Percentiles rank a stretch among this genome's conserved stretches.
Evolutionary conservation across 1,139 yeast genomes (phyloP).

Genomic region (Geotrichum siamense): DNA sequence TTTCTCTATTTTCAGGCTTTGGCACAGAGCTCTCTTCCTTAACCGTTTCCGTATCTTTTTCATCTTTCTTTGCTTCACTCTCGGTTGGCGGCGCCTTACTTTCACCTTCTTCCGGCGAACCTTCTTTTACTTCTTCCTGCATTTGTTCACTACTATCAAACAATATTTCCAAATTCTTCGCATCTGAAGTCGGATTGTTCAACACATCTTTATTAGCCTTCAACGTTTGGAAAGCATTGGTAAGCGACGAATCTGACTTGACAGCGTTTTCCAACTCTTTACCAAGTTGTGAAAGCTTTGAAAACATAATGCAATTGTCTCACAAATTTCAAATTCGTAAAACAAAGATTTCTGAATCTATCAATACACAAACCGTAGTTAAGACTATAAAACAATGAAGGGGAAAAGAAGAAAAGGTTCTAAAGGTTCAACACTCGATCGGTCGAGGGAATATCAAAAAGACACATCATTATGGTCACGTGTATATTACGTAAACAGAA

Average conservation of each 20-base stretch:
- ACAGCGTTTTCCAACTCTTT: constrained; percentile 44
- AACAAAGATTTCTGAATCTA: too few relatives aligned
- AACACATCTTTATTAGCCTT: constrained; percentile 13
- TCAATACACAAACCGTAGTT: too few relatives aligned
- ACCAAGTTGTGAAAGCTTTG: constrained; percentile 51
- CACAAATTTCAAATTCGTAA: too few relatives aligned
- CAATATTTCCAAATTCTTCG: constrained; percentile 12
- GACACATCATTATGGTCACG: too few relatives aligned
- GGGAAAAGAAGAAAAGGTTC: too few relatives aligned
- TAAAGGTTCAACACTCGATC: too few relatives aligned
- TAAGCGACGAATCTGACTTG: constrained; percentile 6
- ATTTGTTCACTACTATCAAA: constrained; percentile 5
- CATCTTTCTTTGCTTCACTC: background rate
- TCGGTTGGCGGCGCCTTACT: background rate
- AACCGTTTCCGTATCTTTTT: background rate
- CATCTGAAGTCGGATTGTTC: constrained; percentile 11
- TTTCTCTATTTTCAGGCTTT: too few relatives aligned
- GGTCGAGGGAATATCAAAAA: too few relatives aligned
- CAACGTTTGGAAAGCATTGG: constrained; percentile 15
- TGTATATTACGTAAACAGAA: too few relatives aligned
- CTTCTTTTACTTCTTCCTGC: background rate
- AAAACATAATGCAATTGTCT: constrained; percentile 42
- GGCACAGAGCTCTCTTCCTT: background rate
- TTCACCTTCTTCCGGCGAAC: background rate
- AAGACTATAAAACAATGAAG: too few relatives aligned